Evolutionary conservation across 2,329 filamentous ascomycete species (phyloP).

Genomic region (Tolypocladium amazonense): DNA sequence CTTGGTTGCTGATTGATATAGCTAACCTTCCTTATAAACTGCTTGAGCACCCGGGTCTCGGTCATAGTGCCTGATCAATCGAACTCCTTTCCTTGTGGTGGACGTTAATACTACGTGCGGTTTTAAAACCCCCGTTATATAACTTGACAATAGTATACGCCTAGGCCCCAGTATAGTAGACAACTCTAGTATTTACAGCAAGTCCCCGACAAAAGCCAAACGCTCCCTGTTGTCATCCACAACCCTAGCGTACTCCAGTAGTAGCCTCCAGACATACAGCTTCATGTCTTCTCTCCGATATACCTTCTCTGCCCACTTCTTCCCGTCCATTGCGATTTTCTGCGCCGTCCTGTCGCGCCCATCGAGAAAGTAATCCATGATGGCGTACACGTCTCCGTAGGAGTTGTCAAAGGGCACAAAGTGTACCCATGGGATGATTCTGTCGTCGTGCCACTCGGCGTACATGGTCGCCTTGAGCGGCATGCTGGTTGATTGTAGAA

Average conservation of each 20-base stretch:
- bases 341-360: conserved; percentile 44
- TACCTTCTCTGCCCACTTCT: conserved; percentile 50
- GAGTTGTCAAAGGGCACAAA: conserved; percentile 63
- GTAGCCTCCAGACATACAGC: conserved; percentile 52
- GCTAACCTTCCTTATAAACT: no score
- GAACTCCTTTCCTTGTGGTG: no score
- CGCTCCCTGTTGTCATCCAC: conserved; percentile 31
- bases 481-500: conserved; percentile 52
- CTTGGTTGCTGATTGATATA: no score
- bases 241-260: conserved; percentile 46
- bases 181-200: no score
- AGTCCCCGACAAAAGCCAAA: conserved; percentile 35
- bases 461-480: conserved; percentile 65
- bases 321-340: conserved; percentile 47
- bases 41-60: no score
- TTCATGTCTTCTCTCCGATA: conserved; percentile 55
- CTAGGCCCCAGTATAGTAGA: no score
- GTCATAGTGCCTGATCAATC: no score
- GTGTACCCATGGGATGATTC: conserved; percentile 60
- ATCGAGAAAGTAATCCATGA: conserved; percentile 56
- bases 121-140: no score
- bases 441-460: conserved; percentile 63
- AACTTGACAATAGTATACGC: no score
- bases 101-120: no score
- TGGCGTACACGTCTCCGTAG: conserved; percentile 54